Evolutionary conservation across 2,329 filamentous ascomycete species (phyloP), one percentile per base, ranked within the genome.

Genomic region (Pseudodiploospora longispora): DNA sequence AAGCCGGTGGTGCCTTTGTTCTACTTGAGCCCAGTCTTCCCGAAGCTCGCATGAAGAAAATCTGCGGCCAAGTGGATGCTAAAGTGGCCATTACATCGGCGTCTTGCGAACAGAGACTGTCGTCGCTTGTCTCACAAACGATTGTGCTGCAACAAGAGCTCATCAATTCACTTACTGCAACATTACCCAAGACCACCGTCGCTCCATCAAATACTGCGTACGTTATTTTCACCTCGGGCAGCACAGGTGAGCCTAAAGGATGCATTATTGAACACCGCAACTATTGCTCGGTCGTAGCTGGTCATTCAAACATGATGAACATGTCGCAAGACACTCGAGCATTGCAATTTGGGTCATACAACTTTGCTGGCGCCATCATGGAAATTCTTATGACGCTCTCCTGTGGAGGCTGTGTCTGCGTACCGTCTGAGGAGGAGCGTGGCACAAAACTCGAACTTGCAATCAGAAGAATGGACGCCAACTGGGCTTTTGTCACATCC

Each of bases 181-280:
- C 19, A 10, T 28, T 39, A 6, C 19, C 37, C 9, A 19, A 41
- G 30, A 5, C 8, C 28, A 19, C 19, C 19, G 19, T 19, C 3
- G 4, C 9, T 28, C 44, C 47, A 9, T 34, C 27, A 9, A 40
- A 47, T 32, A 32, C 37, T 6, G 36, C 41, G 8, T 58, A 58
- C 31, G 68, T 73, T 50, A 71, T 74, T 56, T 75, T 74, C 52
- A 75, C 71, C 29, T 74, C 71, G 9, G 71, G 71, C 12, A 73
- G 68, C 12, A 74, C 71, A 1, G 71, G 71, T 5, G 58, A 60
- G 33, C 72, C 70, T 5, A 75, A 75, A 56, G 71, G 70, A 35
- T 66, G 72, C 19, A 61, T 72, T 28, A 44, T 59, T 32, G 41
- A 48, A 0, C 43, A 47, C n/a, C 10, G 10, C 9, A 37, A 37